Evolutionary conservation across 1,284 basidiomycete species (phyloP), one percentile per base, ranked within the genome.

Genomic region (Cryptococcus sp.): DNA sequence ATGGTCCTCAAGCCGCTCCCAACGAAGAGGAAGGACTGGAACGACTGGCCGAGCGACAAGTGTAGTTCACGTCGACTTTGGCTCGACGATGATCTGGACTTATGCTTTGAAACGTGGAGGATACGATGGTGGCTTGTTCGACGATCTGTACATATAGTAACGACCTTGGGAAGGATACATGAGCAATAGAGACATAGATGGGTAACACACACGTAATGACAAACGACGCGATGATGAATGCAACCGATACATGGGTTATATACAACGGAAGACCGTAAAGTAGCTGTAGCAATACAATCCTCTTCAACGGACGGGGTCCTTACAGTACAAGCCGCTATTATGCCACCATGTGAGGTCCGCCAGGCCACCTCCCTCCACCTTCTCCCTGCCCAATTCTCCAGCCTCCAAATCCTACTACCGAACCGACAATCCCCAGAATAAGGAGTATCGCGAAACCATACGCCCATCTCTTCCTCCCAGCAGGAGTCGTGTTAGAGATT

Each of bases 301-400:
- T n/a, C n/a, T n/a, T n/a, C n/a, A n/a, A n/a, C n/a, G n/a, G n/a
- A n/a, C n/a, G n/a, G n/a, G n/a, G n/a, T n/a, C n/a, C n/a, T n/a
- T n/a, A n/a, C n/a, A n/a, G n/a, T n/a, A n/a, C n/a, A n/a, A n/a
- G n/a, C n/a, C n/a, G n/a, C n/a, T n/a, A n/a, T 32, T 9, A 9
- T 32, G 31, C 9, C 31, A 16, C 6, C 19, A 12, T 31, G 18
- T 53, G 48, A 22, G 60, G 58, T 34, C 62, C 59, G 7, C 64
- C 64, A 34, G 62, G 64, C 60, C 59, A 63, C 25, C 59, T 52
- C 2, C 47, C 58, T 6, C 59, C 59, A 5, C 62, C 64, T 39
- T 50, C 56, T 3, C 64, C 64, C 21, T 50, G 52, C 14, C 62
- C 56, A 26, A 64, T 41, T 21, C 48, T 50, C 57, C 57, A 64